Conservation (phyloP, 176 grass and related monocot species). For the Juncus inflexus region DNA sequence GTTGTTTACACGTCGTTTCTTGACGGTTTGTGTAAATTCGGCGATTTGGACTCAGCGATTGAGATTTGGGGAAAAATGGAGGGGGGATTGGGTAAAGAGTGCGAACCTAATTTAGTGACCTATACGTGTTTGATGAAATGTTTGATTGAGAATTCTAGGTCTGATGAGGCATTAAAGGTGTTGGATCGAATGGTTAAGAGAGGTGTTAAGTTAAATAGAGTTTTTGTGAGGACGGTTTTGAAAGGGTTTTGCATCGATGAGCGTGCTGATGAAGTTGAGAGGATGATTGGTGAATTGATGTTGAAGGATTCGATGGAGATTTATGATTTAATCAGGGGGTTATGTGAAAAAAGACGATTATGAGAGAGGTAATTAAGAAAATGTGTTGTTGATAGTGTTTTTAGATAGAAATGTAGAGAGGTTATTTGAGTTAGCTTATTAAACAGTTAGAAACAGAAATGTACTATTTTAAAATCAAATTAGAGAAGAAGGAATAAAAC, state of each 20-base stretch:
- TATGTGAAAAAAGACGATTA: conserved; percentile 35
- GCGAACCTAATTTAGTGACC: conserved; percentile 62
- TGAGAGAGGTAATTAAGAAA: conserved; percentile 36
- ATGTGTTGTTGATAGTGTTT: not conserved
- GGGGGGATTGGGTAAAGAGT: conserved; percentile 19
- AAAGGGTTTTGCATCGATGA: conserved; percentile 38
- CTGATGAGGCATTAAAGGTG: conserved; percentile 43
- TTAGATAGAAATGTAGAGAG: conserved; percentile 40
- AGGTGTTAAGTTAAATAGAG: conserved; percentile 50
- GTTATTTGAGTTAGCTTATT: conserved; percentile 53
- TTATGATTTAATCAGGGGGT: conserved; percentile 53
- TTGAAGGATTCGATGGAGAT: conserved; percentile 32
- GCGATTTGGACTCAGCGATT: conserved; percentile 36
- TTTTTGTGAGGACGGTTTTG: conserved; percentile 49
- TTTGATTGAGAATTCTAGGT: conserved; percentile 41
- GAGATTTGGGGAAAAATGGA: conserved; percentile 62
- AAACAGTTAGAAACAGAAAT: not conserved
- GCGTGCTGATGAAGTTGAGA: conserved; percentile 15
- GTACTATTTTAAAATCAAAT: too few relatives aligned
- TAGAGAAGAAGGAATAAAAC: too few relatives aligned
- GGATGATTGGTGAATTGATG: conserved; percentile 54
- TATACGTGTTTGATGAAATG: conserved; percentile 93
- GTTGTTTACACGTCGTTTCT: conserved; percentile 63
- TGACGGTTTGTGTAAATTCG: conserved; percentile 48
- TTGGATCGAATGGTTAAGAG: conserved; percentile 60